Evolutionary conservation across 176 grass and related monocot species (phyloP).

Genomic region (Lolium multiflorum): DNA sequence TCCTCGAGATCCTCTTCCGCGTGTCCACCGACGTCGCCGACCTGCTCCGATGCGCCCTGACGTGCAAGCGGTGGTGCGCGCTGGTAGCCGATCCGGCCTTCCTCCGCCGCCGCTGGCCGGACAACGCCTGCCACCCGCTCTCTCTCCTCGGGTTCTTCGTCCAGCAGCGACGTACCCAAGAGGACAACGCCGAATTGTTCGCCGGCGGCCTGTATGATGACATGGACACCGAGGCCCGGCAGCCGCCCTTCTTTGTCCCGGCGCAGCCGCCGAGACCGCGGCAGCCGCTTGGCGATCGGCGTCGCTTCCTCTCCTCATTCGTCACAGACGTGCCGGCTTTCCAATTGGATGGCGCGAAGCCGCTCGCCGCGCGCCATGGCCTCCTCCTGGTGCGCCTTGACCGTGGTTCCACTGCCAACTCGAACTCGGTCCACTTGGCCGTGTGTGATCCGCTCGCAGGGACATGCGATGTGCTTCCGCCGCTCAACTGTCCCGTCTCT

Average conservation of each 20-base stretch:
- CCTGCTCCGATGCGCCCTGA: neutral
- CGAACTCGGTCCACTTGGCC: too few relatives aligned
- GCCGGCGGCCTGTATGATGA: too few relatives aligned
- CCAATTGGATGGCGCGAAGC: too few relatives aligned
- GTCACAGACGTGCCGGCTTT: neutral
- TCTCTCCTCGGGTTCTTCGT: neutral
- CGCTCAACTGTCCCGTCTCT: too few relatives aligned
- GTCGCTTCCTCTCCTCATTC: neutral
- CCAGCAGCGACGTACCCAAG: neutral
- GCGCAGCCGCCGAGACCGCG: neutral
- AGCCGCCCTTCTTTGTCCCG: neutral
- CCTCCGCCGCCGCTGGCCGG: neutral
- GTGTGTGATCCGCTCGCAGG: too few relatives aligned
- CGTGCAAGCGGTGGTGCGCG: neutral
- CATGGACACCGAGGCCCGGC: too few relatives aligned
- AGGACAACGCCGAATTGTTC: too few relatives aligned
- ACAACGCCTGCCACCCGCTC: neutral
- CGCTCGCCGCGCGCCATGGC: too few relatives aligned
- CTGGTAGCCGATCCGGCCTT: neutral
- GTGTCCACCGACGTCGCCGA: neutral
- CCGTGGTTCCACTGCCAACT: too few relatives aligned
- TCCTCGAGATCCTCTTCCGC: neutral
- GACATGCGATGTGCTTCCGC: too few relatives aligned
- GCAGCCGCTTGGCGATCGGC: neutral
- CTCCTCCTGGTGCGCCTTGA: too few relatives aligned